Percentiles rank a stretch among this genome's conserved stretches.
These are phyloP conservation scores for Barbatosphaeria neglecta DNA, from an alignment of 495 filamentous ascomycete species.

Conservation along the genomic window DNA sequence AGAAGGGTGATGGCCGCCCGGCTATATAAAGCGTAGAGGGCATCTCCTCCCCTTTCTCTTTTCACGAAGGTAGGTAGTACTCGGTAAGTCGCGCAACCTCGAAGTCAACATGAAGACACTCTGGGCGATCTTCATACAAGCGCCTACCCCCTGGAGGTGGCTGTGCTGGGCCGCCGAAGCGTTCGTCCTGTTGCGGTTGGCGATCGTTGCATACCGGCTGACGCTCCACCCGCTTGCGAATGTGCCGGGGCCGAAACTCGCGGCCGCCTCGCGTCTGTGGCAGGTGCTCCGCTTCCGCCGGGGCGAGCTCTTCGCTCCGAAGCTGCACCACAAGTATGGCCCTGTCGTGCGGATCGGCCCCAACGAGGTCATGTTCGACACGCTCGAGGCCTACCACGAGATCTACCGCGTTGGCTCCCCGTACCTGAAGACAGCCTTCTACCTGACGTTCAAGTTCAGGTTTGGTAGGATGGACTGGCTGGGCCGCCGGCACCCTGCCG, in stretches of 20 bases:
- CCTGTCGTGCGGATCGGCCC: constrained; percentile 41
- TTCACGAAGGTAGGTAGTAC: neutral
- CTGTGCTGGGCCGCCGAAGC: neutral
- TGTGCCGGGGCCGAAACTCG: constrained; percentile 35
- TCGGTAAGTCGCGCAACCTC: too few relatives aligned
- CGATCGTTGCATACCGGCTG: constrained; percentile 28
- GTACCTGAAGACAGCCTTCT: neutral
- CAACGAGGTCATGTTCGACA: constrained; percentile 40
- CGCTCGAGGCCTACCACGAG: constrained; percentile 39
- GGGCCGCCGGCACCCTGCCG: neutral
- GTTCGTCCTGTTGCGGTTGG: neutral
- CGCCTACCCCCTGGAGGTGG: neutral
- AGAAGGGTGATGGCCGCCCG: too few relatives aligned
- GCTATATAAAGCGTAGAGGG: too few relatives aligned
- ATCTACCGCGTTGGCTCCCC: constrained; percentile 31
- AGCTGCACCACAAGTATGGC: constrained; percentile 35
- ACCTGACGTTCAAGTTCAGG: neutral
- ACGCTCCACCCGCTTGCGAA: constrained; percentile 38
- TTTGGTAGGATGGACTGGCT: neutral
- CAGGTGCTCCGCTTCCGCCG: constrained; percentile 1
- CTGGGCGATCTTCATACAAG: neutral
- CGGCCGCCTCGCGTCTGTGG: constrained; percentile 26
- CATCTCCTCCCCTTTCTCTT: neutral
- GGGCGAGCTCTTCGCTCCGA: constrained; percentile 2
- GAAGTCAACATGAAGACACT: neutral